A percentile compares a stretch with the other conserved stretches of the same genome.
Evolutionary conservation across 2,329 filamentous ascomycete species (phyloP).

Genomic region (Colletotrichum cordylinicola): DNA sequence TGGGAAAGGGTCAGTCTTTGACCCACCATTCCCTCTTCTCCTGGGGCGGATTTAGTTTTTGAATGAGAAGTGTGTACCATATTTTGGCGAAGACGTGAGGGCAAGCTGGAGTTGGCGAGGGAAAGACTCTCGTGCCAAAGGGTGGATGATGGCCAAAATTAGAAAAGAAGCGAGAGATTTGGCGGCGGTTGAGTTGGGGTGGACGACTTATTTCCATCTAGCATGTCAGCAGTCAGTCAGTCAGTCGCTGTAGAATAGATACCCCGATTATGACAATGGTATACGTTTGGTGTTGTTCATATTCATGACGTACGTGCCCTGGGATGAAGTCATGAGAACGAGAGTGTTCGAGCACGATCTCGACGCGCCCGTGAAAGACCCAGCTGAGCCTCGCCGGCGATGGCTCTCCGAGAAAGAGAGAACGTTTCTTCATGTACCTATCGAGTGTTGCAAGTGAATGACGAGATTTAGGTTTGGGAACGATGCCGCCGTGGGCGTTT

Average conservation of each 20-base stretch:
- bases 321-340: not conserved
- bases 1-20: not conserved
- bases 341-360: not conserved
- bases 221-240: conserved; percentile 9
- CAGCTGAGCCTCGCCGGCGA: no score
- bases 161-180: not conserved
- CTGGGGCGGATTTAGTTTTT: not conserved
- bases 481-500: no score
- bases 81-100: not conserved
- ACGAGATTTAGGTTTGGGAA: no score
- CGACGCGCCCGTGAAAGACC: no score
- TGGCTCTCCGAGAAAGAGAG: no score
- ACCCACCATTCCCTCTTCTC: not conserved
- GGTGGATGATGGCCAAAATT: not conserved
- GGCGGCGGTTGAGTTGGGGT: not conserved
- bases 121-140: not conserved
- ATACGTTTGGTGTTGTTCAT: not conserved
- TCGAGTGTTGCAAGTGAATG: no score
- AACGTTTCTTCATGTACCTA: no score
- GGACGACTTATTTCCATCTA: not conserved
- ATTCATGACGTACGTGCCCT: no score
- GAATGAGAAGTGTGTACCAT: not conserved
- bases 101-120: not conserved
- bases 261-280: conserved; percentile 37
- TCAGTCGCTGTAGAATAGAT: conserved; percentile 44